These are phyloP conservation scores for Sclerotinia borealis DNA, from an alignment of 2,329 filamentous ascomycete genomes.

Conservation along the genomic window DNA sequence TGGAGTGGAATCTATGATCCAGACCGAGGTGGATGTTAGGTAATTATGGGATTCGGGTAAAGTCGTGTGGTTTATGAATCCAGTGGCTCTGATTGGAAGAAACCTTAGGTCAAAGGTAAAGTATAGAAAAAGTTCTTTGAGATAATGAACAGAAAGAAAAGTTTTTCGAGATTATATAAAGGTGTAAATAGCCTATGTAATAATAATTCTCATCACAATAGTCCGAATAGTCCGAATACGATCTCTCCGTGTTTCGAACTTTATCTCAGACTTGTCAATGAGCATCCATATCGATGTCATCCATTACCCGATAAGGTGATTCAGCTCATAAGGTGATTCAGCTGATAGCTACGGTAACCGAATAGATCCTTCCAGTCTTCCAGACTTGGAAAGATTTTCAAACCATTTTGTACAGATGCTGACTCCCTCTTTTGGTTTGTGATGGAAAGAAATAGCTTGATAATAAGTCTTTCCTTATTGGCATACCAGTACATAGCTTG, in stretches of 20 bases:
- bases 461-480: too few relatives aligned
- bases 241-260: background rate
- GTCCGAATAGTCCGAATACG: background rate
- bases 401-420: background rate
- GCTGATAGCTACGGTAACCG: slow-evolving; percentile 2
- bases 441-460: too few relatives aligned
- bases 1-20: background rate
- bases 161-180: background rate
- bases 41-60: background rate
- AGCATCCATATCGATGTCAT: background rate
- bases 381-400: too few relatives aligned
- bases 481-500: too few relatives aligned
- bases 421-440: background rate
- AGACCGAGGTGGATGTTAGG: background rate
- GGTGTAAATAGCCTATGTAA: background rate
- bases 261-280: background rate
- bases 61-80: slow-evolving; percentile 10
- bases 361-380: background rate
- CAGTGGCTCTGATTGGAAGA: slow-evolving; percentile 7
- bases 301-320: slow-evolving; percentile 1
- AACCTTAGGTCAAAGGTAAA: background rate
- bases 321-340: too few relatives aligned
- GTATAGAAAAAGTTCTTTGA: background rate
- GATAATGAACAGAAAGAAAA: background rate
- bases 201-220: background rate